A percentile compares a stretch with the other conserved stretches of the same genome.
Evolutionary conservation across 2,329 filamentous ascomycete species (phyloP).

Genomic region (Alternaria ventricosa): DNA sequence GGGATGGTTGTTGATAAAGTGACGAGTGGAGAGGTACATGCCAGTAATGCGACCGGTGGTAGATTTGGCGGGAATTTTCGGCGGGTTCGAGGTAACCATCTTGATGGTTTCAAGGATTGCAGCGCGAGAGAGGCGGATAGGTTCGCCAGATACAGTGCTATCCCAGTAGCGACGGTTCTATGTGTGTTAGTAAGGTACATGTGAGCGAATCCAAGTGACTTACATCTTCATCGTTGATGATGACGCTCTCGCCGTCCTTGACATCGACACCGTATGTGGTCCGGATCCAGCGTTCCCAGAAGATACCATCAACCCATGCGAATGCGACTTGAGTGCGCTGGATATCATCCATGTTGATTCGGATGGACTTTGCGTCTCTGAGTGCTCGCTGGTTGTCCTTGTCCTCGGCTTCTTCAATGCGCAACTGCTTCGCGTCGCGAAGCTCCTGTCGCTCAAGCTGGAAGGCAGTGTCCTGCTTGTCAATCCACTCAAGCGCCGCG

Average conservation of each 20-base stretch:
- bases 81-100: constrained; percentile 71
- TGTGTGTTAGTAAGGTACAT: constrained; percentile 8
- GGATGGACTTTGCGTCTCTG: constrained; percentile 85
- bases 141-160: constrained; percentile 83
- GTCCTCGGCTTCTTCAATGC: constrained; percentile 95
- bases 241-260: constrained; percentile 83
- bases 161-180: constrained; percentile 97
- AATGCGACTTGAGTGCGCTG: constrained; percentile 90
- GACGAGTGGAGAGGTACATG: constrained; percentile 62
- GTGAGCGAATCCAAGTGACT: constrained; percentile 51
- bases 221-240: constrained; percentile 97
- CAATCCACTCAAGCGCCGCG: constrained; percentile 96
- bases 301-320: constrained; percentile 95
- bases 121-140: constrained; percentile 86
- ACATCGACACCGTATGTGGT: constrained; percentile 95
- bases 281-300: constrained; percentile 96
- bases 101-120: constrained; percentile 87
- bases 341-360: constrained; percentile 87
- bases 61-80: constrained; percentile 76
- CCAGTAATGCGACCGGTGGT: constrained; percentile 76
- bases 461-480: constrained; percentile 90
- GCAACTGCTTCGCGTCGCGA: constrained; percentile 90
- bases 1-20: constrained; percentile 54
- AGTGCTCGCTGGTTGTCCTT: constrained; percentile 87
- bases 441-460: constrained; percentile 92